These are phyloP conservation scores for Wickerhamiella bombiphila DNA, from an alignment of 805 yeast genomes.

Conservation along the genomic window DNA sequence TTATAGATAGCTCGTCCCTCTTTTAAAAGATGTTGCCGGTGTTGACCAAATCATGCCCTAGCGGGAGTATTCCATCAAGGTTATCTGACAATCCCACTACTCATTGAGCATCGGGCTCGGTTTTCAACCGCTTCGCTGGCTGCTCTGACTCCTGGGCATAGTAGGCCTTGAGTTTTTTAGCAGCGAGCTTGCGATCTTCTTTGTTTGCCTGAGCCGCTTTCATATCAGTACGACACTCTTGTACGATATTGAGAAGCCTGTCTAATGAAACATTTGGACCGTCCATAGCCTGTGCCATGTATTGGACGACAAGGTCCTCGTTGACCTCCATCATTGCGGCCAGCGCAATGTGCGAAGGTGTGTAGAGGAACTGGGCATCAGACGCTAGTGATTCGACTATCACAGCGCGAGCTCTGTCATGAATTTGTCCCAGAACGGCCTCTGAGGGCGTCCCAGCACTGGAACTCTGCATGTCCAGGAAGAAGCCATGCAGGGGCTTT, in stretches of 20 bases:
- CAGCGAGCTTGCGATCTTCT: conserved; percentile 24
- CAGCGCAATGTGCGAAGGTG: conserved; percentile 93
- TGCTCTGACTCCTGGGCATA: conserved; percentile 3
- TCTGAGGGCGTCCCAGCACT: conserved; percentile 29
- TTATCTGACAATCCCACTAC: no score
- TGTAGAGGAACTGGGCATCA: conserved; percentile 60
- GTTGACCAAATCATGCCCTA: no score
- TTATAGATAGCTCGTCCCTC: no score
- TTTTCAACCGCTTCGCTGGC: background rate
- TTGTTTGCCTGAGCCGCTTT: conserved; percentile 13
- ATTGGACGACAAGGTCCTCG: conserved; percentile 46
- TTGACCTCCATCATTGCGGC: conserved; percentile 65
- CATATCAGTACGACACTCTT: conserved; percentile 19
- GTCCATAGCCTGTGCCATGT: conserved; percentile 46
- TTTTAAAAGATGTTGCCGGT: no score
- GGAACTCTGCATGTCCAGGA: conserved; percentile 61
- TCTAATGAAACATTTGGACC: conserved; percentile 17
- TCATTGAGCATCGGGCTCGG: no score
- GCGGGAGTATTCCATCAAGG: no score
- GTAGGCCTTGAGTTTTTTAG: conserved; percentile 22
- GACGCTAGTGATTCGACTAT: conserved; percentile 57
- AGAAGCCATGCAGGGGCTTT: conserved; percentile 86
- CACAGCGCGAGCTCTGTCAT: conserved; percentile 54
- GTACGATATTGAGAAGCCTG: conserved; percentile 16
- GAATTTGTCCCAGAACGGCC: conserved; percentile 48